A percentile compares a stretch with the other conserved stretches of the same genome.
Evolutionary conservation across 2,329 filamentous ascomycete species (phyloP).

Genomic region (Fusarium robinianum): DNA sequence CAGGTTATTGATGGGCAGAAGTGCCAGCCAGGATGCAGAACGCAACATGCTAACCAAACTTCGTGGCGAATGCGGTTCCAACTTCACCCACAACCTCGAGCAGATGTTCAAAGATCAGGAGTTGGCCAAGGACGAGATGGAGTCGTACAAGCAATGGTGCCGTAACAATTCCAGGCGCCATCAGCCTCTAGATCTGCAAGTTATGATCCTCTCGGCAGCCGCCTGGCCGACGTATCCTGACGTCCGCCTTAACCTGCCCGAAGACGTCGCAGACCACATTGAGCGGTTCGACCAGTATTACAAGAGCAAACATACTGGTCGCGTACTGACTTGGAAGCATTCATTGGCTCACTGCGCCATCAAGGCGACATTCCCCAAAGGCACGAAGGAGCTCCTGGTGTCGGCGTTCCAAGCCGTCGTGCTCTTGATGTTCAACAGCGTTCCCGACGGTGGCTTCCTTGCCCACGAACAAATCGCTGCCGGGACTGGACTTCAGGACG

Average conservation of each 20-base stretch:
- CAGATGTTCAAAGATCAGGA: conserved; percentile 99
- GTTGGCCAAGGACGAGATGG: conserved; percentile 88
- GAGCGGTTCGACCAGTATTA: conserved; percentile 85
- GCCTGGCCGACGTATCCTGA: conserved; percentile 95
- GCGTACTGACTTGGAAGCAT: conserved; percentile 90
- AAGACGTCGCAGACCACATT: conserved; percentile 74
- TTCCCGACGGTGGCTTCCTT: conserved; percentile 63
- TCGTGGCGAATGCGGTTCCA: conserved; percentile 89
- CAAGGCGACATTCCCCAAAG: conserved; percentile 77
- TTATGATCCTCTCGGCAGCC: conserved; percentile 87
- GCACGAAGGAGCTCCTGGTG: conserved; percentile 85
- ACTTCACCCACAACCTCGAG: conserved; percentile 95
- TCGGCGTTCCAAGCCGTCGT: conserved; percentile 92
- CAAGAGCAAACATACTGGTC: conserved; percentile 84
- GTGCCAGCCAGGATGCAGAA: conserved; percentile 93
- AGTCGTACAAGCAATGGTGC: conserved; percentile 75
- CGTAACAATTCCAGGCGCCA: conserved; percentile 55
- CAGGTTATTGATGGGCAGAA: conserved; percentile 86
- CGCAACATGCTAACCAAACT: conserved; percentile 92
- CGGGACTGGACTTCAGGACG: conserved; percentile 73
- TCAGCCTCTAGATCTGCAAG: conserved; percentile 66
- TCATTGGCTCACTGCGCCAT: conserved; percentile 88
- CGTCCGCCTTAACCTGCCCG: conserved; percentile 70
- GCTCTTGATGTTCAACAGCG: conserved; percentile 84
- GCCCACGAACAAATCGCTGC: conserved; percentile 76